Evolutionary conservation across 805 yeast species (phyloP).

Genomic region (Candida pseudofarinosa): DNA sequence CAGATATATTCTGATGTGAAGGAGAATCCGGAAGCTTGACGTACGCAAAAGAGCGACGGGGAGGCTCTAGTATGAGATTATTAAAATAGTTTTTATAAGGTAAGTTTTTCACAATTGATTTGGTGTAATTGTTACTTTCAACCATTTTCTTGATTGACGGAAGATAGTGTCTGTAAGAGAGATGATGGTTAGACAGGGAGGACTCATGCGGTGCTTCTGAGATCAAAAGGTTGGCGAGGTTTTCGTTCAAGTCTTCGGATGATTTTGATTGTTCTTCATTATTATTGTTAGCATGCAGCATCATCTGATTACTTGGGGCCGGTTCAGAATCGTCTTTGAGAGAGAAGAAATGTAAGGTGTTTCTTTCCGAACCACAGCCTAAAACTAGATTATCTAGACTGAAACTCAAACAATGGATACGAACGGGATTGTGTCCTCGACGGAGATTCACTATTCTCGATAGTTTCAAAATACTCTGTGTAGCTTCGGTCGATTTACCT

Average conservation of each 20-base stretch:
- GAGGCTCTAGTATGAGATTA: slow-evolving; percentile 40
- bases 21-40: slow-evolving; percentile 30
- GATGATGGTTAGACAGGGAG: slow-evolving; percentile 7
- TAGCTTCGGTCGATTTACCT: slow-evolving; percentile 1
- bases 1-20: slow-evolving; percentile 1
- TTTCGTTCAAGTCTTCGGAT: slow-evolving; percentile 40
- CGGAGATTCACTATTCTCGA: slow-evolving; percentile 31
- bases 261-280: slow-evolving; percentile 19
- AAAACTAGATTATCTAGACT: slow-evolving; percentile 28
- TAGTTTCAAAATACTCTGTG: slow-evolving; percentile 12
- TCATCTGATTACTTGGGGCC: slow-evolving; percentile 9
- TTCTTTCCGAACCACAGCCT: slow-evolving; percentile 39
- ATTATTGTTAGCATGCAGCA: slow-evolving; percentile 15
- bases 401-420: slow-evolving; percentile 31
- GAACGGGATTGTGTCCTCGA: slow-evolving; percentile 37
- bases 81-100: slow-evolving; percentile 40
- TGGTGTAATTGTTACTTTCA: slow-evolving; percentile 31
- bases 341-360: slow-evolving; percentile 39
- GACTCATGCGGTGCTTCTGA: slow-evolving; percentile 16
- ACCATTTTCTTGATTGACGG: slow-evolving; percentile 8
- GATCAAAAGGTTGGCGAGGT: slow-evolving; percentile 34
- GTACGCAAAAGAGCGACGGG: slow-evolving; percentile 39
- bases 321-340: slow-evolving; percentile 10
- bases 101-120: slow-evolving; percentile 32
- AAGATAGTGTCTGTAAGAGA: slow-evolving; percentile 3